A percentile compares a stretch with the other conserved stretches of the same genome.
Conservation (phyloP, 768 basidiomycete species). For the Melanogaster broomeanus region DNA sequence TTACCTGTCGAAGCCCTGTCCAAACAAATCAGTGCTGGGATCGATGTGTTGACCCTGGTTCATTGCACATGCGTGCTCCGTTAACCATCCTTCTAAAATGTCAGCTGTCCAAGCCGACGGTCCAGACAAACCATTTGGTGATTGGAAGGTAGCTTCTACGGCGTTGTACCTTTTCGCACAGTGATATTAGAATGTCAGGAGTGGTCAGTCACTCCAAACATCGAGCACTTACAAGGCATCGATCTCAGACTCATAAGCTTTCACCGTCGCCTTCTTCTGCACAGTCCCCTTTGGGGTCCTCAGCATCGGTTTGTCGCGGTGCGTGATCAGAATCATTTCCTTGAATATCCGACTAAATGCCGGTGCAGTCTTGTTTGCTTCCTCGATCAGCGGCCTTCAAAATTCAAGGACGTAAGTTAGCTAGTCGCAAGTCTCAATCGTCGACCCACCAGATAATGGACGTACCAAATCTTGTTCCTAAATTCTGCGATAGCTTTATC, state of each 20-base stretch:
- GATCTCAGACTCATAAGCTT: constrained; percentile 27
- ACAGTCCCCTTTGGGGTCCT: constrained; percentile 36
- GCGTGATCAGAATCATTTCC: too few species aligned
- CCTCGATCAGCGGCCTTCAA: constrained; percentile 34
- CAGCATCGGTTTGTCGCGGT: constrained; percentile 39
- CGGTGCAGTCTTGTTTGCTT: too few species aligned
- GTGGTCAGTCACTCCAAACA: not conserved
- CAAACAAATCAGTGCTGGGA: constrained; percentile 18
- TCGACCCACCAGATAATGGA: not conserved
- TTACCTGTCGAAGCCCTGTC: constrained; percentile 36
- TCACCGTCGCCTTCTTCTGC: constrained; percentile 13
- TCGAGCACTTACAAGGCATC: too few species aligned
- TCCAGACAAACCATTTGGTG: too few species aligned
- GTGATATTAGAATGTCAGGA: not conserved
- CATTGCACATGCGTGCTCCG: constrained; percentile 5
- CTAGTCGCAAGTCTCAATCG: too few species aligned
- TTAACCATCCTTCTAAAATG: constrained; percentile 10
- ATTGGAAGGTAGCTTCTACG: constrained; percentile 3
- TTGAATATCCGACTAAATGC: too few species aligned
- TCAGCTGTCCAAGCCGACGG: constrained; percentile 5
- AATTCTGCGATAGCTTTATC: constrained; percentile 8
- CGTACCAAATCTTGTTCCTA: constrained; percentile 24
- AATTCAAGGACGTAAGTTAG: not conserved
- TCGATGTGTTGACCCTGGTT: constrained; percentile 2
- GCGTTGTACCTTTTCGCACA: constrained; percentile 9